Evolutionary conservation across 495 filamentous ascomycete genomes (phyloP), one percentile per base, ranked within the genome.

Genomic region (Durotheca rogersii): DNA sequence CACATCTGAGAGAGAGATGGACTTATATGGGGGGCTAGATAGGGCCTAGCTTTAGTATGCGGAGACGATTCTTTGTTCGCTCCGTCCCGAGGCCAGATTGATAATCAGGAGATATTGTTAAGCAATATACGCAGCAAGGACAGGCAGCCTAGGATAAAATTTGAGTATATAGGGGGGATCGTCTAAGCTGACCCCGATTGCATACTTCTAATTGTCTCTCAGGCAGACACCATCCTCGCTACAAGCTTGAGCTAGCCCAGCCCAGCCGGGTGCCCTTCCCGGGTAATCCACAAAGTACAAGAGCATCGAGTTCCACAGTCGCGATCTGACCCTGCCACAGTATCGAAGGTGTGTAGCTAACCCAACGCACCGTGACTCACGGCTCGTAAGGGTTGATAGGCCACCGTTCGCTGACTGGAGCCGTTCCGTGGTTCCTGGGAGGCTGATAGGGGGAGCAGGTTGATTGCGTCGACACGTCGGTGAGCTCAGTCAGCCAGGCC

Each of bases 381-480:
- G 19, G 14, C 4, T 17, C 38, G 20, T 53, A 27, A 32, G 41
- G 16, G 23, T 17, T 53, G 45, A 56, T 56, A 40, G 46, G 37
- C 1, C 27, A 14, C 20, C 17, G 19, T 32, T 29, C 33, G 48
- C 35, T 48, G 33, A 43, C 27, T 56, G 6, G 11, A 7, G 39
- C 4, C 6, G 16, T 4, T 27, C 38, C 14, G 16, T 41, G 37
- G 12, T 12, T 16, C 41, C 34, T 7, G 32, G 19, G 27, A 27
- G 32, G 21, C 29, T 12, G 41, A 51, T 51, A 47, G 9, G 29
- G 23, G 12, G 9, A 25, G 33, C 30, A 57, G 31, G n/a, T n/a
- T n/a, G n/a, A 34, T 47, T 48, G 20, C 48, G 48, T n/a, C 43
- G 10, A 40, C 43, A 58, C 44, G 38, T 52, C 54, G 54, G 54